Evolutionary conservation across 2,329 filamentous ascomycete species (phyloP), one percentile per base, ranked within the genome.

Genomic region (Fusarium haematococcum): DNA sequence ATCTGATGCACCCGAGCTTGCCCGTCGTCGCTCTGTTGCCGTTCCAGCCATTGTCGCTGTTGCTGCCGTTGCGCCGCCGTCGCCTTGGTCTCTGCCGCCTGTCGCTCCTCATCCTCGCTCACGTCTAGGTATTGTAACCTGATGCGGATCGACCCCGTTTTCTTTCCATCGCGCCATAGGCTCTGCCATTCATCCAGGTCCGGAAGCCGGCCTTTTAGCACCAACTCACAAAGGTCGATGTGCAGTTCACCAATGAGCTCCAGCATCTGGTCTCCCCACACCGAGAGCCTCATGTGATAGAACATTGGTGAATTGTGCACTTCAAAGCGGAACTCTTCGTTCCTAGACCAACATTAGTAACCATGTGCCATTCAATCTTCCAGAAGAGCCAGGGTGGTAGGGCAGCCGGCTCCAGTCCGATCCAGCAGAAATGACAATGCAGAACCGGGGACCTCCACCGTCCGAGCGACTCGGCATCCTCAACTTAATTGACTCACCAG

Each of bases 281-380:
- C 73, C 5, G 75, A 78, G 41, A 78, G 58, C 65, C 77, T 73
- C 43, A 79, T 65, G 54, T 79, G 74, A 30, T 77, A 72, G 65
- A 65, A 79, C 75, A 79, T 79, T 43, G 77, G 77, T 52, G 74
- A 79, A 65, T 78, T 68, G 43, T 76, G 70, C 20, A 79, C 70
- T 32, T 77, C 62, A 37, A 79, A 78, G 41, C 73, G 67, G 52
- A 79, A 79, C 33, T 78, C 74, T 37, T 79, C 73, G 41, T 79
- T 76, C 77, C 77, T 79, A 54, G 48, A 65, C 54, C 48, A 68
- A 45, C 58, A 50, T 78, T 54, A 79, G 77, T 35, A 60, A 67
- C 39, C 59, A 56, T 54, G 41, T 67, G 64, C 2, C 41, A 67
- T 66, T 69, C 30, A 23, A 16, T 69, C 30, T 63, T 68, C 50